These are phyloP conservation scores for Cardiosporidium cionae DNA, from an alignment of 169 alveolate species.

Conservation along the genomic window DNA sequence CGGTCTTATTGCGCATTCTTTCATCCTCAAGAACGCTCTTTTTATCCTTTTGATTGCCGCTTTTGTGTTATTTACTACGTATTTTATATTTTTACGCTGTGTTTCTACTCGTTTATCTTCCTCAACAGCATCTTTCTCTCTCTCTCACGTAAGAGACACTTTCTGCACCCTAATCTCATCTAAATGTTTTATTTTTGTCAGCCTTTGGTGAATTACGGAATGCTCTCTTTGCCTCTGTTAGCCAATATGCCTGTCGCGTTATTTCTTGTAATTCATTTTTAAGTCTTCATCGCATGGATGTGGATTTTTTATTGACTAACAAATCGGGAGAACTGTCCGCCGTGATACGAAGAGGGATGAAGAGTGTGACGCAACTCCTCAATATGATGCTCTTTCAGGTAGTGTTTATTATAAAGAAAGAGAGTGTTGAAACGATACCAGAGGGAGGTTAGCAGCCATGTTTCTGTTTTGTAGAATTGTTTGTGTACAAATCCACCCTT, in stretches of 20 bases:
- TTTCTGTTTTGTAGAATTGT: background rate
- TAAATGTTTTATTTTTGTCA: background rate
- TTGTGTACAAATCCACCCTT: background rate
- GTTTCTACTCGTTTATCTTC: too few species aligned
- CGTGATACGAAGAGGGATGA: conserved; percentile 44
- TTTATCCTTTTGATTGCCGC: too few species aligned
- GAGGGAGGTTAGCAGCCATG: background rate
- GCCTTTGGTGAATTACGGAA: conserved; percentile 47
- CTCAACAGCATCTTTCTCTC: too few species aligned
- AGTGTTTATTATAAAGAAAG: background rate
- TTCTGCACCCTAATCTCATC: too few species aligned
- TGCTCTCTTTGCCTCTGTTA: conserved; percentile 43
- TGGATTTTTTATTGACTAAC: background rate
- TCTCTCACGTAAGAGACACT: too few species aligned
- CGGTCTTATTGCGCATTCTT: too few species aligned
- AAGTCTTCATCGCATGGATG: conserved; percentile 35
- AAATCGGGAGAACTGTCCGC: conserved; percentile 45
- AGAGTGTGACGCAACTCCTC: conserved; percentile 35
- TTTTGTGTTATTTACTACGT: too few species aligned
- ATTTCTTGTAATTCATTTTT: conserved; percentile 34
- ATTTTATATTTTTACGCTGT: too few species aligned
- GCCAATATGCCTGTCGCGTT: conserved; percentile 44
- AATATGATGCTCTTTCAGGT: conserved; percentile 49
- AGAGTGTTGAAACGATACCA: background rate
- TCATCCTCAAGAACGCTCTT: too few species aligned